phyloP scores from a whole-genome alignment of 1,284 basidiomycete genomes.

The Moniliella sp. region DNA sequence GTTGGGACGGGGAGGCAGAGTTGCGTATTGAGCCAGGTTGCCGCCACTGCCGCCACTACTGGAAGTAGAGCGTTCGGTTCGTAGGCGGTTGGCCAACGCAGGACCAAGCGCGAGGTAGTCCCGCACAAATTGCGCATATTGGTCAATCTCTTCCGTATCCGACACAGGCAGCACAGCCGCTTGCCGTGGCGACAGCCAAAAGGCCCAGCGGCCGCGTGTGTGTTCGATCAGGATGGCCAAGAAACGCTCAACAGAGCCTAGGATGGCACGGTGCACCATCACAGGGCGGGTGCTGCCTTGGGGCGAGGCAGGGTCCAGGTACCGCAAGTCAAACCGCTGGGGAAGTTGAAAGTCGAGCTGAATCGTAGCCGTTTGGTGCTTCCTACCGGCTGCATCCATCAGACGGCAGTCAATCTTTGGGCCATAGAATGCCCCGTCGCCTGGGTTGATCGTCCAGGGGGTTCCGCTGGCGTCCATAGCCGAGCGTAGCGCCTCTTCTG shows the following conservation, averaged over 20 bases:
- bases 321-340: slow-evolving; percentile 18
- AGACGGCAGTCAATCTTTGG: slow-evolving; percentile 32
- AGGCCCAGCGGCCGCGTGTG: slow-evolving; percentile 25
- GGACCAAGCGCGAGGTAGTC: slow-evolving; percentile 7
- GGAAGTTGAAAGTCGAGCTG: slow-evolving; percentile 33
- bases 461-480: slow-evolving; percentile 15
- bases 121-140: slow-evolving; percentile 9
- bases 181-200: slow-evolving; percentile 26
- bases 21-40: slow-evolving; percentile 1
- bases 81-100: background rate
- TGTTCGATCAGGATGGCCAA: slow-evolving; percentile 29
- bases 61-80: background rate
- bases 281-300: slow-evolving; percentile 9
- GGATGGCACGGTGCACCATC: slow-evolving; percentile 32
- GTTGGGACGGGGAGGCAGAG: slow-evolving; percentile 4
- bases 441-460: slow-evolving; percentile 19
- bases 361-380: slow-evolving; percentile 31
- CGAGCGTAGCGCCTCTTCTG: slow-evolving; percentile 12
- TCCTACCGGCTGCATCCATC: slow-evolving; percentile 18
- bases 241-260: slow-evolving; percentile 30
- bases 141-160: slow-evolving; percentile 3
- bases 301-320: slow-evolving; percentile 6
- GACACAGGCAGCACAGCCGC: slow-evolving; percentile 18
- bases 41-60: background rate
- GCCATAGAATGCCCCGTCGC: slow-evolving; percentile 31